Conservation (phyloP, 1,139 yeast species). For the Hyphopichia pseudoburtonii region DNA sequence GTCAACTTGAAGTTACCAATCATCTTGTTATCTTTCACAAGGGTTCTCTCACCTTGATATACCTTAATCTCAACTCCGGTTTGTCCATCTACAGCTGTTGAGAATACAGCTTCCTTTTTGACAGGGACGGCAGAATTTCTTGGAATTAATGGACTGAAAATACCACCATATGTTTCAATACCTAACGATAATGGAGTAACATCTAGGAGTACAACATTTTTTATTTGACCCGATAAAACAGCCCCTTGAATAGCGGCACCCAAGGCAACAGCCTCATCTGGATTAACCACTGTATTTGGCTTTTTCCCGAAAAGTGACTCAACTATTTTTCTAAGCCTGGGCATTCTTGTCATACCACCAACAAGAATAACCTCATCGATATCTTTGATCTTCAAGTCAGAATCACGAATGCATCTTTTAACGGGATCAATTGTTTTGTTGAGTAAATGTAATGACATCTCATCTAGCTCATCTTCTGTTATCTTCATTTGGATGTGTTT, state of each 20-base stretch:
- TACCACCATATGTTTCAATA: slow-evolving; percentile 80
- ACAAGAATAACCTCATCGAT: slow-evolving; percentile 72
- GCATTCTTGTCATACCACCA: slow-evolving; percentile 90
- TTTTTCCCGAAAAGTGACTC: slow-evolving; percentile 53
- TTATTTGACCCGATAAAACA: slow-evolving; percentile 65
- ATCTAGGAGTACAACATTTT: slow-evolving; percentile 70
- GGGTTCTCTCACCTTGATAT: slow-evolving; percentile 75
- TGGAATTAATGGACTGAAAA: slow-evolving; percentile 73
- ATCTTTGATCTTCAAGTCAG: slow-evolving; percentile 60
- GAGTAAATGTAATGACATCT: slow-evolving; percentile 60
- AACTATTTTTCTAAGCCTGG: slow-evolving; percentile 61
- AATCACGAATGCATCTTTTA: slow-evolving; percentile 66
- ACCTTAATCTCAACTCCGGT: slow-evolving; percentile 78
- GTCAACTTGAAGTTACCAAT: slow-evolving; percentile 71
- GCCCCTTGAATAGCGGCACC: slow-evolving; percentile 90
- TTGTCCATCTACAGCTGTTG: slow-evolving; percentile 86
- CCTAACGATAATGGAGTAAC: slow-evolving; percentile 80
- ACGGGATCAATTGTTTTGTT: slow-evolving; percentile 65
- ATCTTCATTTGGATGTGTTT: slow-evolving; percentile 52
- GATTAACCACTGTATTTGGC: slow-evolving; percentile 70
- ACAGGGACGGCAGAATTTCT: slow-evolving; percentile 77
- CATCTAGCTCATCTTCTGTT: slow-evolving; percentile 64
- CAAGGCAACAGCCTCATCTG: slow-evolving; percentile 82
- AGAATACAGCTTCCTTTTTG: slow-evolving; percentile 67
- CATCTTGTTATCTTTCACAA: slow-evolving; percentile 69